phyloP scores from a whole-genome alignment of 225 moss, liverwort and hornwort species.

The Climacium dendroides region DNA sequence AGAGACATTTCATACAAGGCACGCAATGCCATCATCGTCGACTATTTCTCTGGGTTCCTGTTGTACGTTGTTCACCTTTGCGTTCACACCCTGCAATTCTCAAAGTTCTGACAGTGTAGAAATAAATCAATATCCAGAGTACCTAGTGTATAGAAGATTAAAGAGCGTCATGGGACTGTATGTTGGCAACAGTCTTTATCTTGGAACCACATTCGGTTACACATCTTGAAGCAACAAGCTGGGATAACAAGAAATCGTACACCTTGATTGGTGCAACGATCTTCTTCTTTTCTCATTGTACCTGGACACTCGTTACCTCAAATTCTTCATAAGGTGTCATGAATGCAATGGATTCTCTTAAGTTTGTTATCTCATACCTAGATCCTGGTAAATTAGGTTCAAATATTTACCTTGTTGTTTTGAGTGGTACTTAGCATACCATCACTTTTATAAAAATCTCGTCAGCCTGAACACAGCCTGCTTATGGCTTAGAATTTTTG shows the following conservation, averaged over 20 bases:
- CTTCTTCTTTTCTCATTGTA: background rate
- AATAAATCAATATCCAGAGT: background rate
- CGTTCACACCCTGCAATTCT: background rate
- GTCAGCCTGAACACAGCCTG: background rate
- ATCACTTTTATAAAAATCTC: background rate
- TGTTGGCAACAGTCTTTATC: background rate
- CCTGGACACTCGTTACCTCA: background rate
- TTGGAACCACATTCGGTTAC: background rate
- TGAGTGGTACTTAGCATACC: background rate
- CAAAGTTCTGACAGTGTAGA: background rate
- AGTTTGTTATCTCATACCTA: background rate
- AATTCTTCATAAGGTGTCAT: background rate
- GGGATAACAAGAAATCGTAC: background rate
- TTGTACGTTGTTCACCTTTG: slow-evolving; percentile 13
- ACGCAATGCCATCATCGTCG: slow-evolving; percentile 38
- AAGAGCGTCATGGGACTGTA: background rate
- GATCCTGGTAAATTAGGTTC: background rate
- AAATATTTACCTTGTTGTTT: background rate
- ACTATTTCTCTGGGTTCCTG: slow-evolving; percentile 43
- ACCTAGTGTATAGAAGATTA: background rate
- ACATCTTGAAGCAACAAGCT: background rate
- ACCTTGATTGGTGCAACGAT: background rate
- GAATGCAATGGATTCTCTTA: background rate
- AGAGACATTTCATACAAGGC: slow-evolving; percentile 26
- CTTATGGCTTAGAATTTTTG: background rate